These are phyloP conservation scores for Coccomyxa sp. DNA, from an alignment of 139 green algal genomes.

Conservation along the genomic window DNA sequence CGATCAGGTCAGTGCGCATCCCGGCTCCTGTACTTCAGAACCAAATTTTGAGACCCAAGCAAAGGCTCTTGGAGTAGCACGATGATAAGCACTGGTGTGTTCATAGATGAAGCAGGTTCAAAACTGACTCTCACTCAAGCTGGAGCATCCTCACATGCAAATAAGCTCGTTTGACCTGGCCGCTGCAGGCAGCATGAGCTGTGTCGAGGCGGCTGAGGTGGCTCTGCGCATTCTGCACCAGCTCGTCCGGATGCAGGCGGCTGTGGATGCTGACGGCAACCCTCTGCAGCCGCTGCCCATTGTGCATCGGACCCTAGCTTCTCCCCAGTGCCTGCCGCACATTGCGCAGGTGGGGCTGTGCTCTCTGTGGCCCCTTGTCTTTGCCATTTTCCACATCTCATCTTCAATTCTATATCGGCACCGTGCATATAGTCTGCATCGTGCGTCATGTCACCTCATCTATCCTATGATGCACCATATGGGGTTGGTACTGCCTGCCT, in stretches of 20 bases:
- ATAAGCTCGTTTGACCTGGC: neutral
- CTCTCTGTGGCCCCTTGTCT: no score
- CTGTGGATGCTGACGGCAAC: constrained; percentile 40
- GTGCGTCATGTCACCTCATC: no score
- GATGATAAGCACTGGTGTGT: no score
- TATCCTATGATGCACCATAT: no score
- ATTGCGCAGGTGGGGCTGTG: constrained; percentile 71
- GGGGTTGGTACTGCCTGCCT: no score
- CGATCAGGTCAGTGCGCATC: constrained; percentile 17
- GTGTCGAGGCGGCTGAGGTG: constrained; percentile 25
- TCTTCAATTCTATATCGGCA: no score
- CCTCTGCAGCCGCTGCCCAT: constrained; percentile 70
- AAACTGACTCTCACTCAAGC: neutral
- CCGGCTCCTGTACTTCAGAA: neutral
- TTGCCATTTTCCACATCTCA: no score
- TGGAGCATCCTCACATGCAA: neutral
- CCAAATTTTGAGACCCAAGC: neutral
- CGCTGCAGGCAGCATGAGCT: constrained; percentile 26
- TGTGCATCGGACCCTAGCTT: constrained; percentile 62
- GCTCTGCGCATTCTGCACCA: constrained; percentile 51
- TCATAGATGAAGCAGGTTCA: no score
- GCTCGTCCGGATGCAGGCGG: constrained; percentile 60
- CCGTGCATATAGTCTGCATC: no score
- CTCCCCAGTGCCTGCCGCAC: constrained; percentile 69
- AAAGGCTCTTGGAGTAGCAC: no score